Evolutionary conservation across 495 filamentous ascomycete species (phyloP).

Genomic region (Aspergillus sparsus): DNA sequence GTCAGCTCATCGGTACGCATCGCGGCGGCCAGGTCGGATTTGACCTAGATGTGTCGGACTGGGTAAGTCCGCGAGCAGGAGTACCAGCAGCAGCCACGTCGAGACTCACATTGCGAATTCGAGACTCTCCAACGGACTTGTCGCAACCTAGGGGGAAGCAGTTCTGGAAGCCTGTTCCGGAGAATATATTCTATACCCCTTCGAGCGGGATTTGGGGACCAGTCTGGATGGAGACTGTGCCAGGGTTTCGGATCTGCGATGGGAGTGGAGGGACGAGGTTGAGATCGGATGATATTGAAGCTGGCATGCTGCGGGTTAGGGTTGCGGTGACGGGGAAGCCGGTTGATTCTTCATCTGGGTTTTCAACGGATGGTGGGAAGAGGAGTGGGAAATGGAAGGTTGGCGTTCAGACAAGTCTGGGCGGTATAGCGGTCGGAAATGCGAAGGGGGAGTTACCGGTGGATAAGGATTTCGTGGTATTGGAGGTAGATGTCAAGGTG

Average conservation of each 20-base stretch:
- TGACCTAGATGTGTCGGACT: conserved; percentile 36
- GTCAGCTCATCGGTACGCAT: conserved; percentile 28
- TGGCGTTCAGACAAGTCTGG: conserved; percentile 32
- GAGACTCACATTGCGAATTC: conserved; percentile 32
- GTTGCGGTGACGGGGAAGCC: conserved; percentile 27
- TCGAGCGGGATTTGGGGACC: conserved; percentile 40
- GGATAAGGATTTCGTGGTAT: conserved; percentile 25
- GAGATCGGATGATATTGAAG: conserved; percentile 35
- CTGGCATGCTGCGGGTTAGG: conserved; percentile 28
- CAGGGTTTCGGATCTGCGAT: conserved; percentile 27
- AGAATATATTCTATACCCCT: conserved; percentile 45
- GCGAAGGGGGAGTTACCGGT: conserved; percentile 12
- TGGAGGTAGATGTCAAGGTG: conserved; percentile 33
- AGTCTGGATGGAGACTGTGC: conserved; percentile 44
- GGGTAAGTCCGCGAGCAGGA: conserved; percentile 13
- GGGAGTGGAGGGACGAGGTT: conserved; percentile 38
- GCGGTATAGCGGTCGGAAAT: conserved; percentile 22
- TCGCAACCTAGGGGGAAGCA: conserved; percentile 45
- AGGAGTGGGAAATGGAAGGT: conserved; percentile 9
- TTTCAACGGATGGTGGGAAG: neutral
- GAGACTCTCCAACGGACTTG: conserved; percentile 38
- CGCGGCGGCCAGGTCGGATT: conserved; percentile 43
- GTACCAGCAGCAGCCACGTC: neutral
- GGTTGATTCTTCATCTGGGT: conserved; percentile 10
- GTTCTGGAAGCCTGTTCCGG: conserved; percentile 42